Evolutionary conservation across 257 asterid genomes (phyloP).

Genomic region (Solanum megistacrolobum): DNA sequence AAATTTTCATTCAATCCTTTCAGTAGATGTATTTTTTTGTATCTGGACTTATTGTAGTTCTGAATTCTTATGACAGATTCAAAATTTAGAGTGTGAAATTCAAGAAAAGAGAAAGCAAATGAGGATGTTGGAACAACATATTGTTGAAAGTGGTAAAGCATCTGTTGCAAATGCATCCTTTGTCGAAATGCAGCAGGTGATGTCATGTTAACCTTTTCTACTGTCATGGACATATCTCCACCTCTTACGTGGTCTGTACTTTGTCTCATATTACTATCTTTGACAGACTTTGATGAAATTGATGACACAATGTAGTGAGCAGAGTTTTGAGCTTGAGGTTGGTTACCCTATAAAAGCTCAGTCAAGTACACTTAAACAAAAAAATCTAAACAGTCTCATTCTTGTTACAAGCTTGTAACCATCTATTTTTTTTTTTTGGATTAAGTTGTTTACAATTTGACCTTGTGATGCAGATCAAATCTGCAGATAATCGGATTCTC

Average conservation of each 20-base stretch:
- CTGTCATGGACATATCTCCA: neutral
- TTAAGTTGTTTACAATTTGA: conserved; percentile 17
- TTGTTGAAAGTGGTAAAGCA: conserved; percentile 79
- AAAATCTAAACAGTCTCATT: neutral
- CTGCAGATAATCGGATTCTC: conserved; percentile 89
- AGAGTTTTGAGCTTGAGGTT: conserved; percentile 92
- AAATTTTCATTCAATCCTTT: neutral
- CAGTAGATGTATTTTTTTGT: neutral
- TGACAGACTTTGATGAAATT: conserved; percentile 64
- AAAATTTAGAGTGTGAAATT: conserved; percentile 81
- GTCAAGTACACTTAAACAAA: neutral
- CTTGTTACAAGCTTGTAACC: neutral
- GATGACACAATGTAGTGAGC: conserved; percentile 85
- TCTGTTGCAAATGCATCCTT: conserved; percentile 74
- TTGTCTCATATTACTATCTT: neutral
- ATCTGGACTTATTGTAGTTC: neutral
- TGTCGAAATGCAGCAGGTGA: conserved; percentile 91
- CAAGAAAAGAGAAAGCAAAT: conserved; percentile 77
- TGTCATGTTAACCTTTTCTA: neutral
- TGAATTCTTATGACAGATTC: conserved; percentile 37
- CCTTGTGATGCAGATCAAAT: conserved; percentile 55
- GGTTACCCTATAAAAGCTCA: neutral
- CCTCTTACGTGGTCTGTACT: neutral
- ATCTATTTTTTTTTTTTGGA: neutral
- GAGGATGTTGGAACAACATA: conserved; percentile 71